Evolutionary conservation across 2,329 filamentous ascomycete genomes (phyloP), one percentile per base, ranked within the genome.

Genomic region (Phyllosticta paracitricarpa): DNA sequence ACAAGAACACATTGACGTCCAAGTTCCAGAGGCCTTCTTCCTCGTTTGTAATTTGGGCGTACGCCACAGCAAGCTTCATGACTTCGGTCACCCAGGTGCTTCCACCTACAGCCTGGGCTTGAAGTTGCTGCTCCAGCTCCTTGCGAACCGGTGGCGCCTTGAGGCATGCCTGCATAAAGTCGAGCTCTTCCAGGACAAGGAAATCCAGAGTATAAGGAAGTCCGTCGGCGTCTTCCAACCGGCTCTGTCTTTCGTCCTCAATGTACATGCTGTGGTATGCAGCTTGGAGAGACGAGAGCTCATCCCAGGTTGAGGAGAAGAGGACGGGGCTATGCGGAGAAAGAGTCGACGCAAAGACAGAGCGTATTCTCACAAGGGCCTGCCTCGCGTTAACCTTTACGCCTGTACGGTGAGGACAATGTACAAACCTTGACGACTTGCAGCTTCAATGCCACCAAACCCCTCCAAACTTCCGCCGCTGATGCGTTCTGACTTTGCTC

Each of bases 11-110:
- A 62, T 96, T 97, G 66, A 95, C 89, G 73, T 99, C 94, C 64
- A 97, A 91, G 67, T 97, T 91, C 94, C 94, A 99, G 9, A 99
- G 77, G 7, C 89, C 91, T 75, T 97, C 91, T 70, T 97, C 94
- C 73, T 99, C 94, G 28, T 85, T 86, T 1, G 89, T 92, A 67
- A 99, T 95, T 66, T 93, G 90, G 12, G 91, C 88, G 74, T 96
- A 97, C 1, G 86, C 85, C 22, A 91, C 85, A 9, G 91, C 84
- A 65, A 97, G 82, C 71, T 88, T 89, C 84, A 97, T 89, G 22
- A 97, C 85, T 68, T 96, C 89, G 35, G 89, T 82, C 66, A 97
- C 82, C 93, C 93, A 97, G 1, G 87, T 86, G 9, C 84, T 81
- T 61, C 84, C 81, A 2, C 84, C 82, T 28, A 80, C 79, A 57